Evolutionary conservation across 139 green algal genomes (phyloP), one percentile per base, ranked within the genome.

Genomic region (Tetraselmis striata): DNA sequence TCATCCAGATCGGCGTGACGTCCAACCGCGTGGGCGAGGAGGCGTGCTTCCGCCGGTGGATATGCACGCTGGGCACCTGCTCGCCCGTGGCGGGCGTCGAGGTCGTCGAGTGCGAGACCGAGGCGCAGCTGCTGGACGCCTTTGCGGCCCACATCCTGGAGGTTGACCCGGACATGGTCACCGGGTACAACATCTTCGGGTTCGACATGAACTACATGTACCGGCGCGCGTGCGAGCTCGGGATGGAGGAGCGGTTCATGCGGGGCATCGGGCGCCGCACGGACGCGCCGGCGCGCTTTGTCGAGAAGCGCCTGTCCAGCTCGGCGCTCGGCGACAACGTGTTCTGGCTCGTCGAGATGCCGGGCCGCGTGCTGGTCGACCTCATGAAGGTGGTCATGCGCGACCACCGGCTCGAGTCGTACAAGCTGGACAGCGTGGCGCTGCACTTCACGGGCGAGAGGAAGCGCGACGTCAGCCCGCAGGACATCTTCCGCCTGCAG

Each of bases 151-250:
- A 80, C 28, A 29, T 86, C 1, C 0, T 1, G 0, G 18, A 29
- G 0, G 1, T 79, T 1, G 83, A 87, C 77, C 83, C 83, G 1
- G 83, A 87, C 77, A 11, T 87, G 0, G 23, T 87, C 23, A 29
- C 45, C 2, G 83, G 83, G 22, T 87, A 84, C 76, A 87, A 87
- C 80, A 82, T 87, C 59, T 77, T 80, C 0, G 83, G 83, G 0
- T 87, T 87, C 67, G 83, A 87, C 83, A 76, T 87, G n/a, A 18
- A 28, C 0, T 87, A 87, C 83, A 28, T 87, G 26, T 26, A 82
- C 80, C 29, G 67, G 23, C 83, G 83, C 59, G 83, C 83, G 0
- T 1, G 18, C 24, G 83, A 82, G 77, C 32, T 84, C 0, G 45
- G 28, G 1, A 23, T 77, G 25, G 24, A n/a, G 1, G 0, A 2